These are phyloP conservation scores for Cyclotella sp. DNA, from an alignment of 108 stramenopile species.

Conservation along the genomic window DNA sequence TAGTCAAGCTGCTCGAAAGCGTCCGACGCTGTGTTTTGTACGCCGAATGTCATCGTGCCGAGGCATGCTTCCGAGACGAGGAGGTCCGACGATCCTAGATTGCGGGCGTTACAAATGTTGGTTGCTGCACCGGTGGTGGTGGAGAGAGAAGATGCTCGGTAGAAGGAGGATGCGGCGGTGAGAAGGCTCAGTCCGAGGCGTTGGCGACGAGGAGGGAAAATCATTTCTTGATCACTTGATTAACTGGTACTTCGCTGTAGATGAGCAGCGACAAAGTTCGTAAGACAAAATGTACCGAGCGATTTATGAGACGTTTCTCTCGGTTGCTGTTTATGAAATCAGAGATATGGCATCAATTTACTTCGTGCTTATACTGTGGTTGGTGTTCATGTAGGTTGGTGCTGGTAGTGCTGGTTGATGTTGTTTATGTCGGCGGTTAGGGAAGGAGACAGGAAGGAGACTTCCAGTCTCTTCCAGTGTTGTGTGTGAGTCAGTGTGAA, in stretches of 20 bases:
- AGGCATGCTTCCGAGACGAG: slow-evolving; percentile 76
- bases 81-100: slow-evolving; percentile 73
- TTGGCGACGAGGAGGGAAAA: slow-evolving; percentile 1
- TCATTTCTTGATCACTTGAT: not conserved
- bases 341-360: no score
- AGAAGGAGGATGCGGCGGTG: not conserved
- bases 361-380: no score
- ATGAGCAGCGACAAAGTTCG: not conserved
- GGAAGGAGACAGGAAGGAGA: no score
- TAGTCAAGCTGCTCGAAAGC: slow-evolving; percentile 55
- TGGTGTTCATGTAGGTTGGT: no score
- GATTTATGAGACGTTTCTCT: no score
- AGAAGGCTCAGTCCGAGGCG: slow-evolving; percentile 4
- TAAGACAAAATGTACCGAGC: no score
- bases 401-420: no score
- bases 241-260: not conserved
- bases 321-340: no score
- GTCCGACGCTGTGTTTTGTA: slow-evolving; percentile 36
- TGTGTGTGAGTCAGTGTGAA: no score
- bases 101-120: slow-evolving; percentile 35
- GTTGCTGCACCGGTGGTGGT: slow-evolving; percentile 9
- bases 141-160: slow-evolving; percentile 22
- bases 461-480: no score
- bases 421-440: no score
- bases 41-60: slow-evolving; percentile 54